Evolutionary conservation across 2,329 filamentous ascomycete species (phyloP).

Genomic region (Ophiostoma montium): DNA sequence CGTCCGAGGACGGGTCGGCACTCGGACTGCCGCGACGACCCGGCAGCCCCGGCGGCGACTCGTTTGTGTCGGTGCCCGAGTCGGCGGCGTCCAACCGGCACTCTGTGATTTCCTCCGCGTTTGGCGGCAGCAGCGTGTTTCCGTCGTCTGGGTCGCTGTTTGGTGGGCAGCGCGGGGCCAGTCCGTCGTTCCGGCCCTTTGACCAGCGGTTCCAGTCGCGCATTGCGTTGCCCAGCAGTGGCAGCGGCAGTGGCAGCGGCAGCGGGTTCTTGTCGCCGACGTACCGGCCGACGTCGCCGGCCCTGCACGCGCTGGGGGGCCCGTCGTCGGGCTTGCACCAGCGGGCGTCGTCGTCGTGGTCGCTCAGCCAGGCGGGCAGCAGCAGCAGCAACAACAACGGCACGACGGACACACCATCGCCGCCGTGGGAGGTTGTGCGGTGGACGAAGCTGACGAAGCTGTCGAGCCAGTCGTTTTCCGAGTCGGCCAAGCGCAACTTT

Average conservation of each 20-base stretch:
- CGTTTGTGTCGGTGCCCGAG: constrained; percentile 58
- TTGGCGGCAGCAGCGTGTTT: constrained; percentile 49
- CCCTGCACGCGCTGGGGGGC: constrained; percentile 31
- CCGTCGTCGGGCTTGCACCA: too few relatives aligned
- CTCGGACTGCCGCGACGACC: constrained; percentile 34
- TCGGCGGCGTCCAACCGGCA: constrained; percentile 72
- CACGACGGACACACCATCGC: constrained; percentile 34
- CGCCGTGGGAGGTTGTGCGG: constrained; percentile 91
- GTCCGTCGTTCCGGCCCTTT: constrained; percentile 80
- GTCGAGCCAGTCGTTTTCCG: constrained; percentile 79
- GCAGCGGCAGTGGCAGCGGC: background rate
- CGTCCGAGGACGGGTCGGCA: constrained; percentile 41
- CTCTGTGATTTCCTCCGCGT: constrained; percentile 47
- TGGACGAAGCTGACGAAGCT: constrained; percentile 93
- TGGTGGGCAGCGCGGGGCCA: constrained; percentile 52
- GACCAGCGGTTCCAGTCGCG: constrained; percentile 89
- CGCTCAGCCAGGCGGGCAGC: constrained; percentile 38
- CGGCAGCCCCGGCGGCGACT: constrained; percentile 51
- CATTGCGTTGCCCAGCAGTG: constrained; percentile 42
- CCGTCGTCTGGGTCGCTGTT: constrained; percentile 43
- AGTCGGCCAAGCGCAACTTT: constrained; percentile 83
- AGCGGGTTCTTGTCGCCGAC: constrained; percentile 41
- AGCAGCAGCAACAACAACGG: constrained; percentile 1
- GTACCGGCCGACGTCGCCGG: constrained; percentile 62
- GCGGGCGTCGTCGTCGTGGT: constrained; percentile 25